These are phyloP conservation scores for Pholiota adiposa DNA, from an alignment of 1,284 basidiomycete species.

Conservation along the genomic window DNA sequence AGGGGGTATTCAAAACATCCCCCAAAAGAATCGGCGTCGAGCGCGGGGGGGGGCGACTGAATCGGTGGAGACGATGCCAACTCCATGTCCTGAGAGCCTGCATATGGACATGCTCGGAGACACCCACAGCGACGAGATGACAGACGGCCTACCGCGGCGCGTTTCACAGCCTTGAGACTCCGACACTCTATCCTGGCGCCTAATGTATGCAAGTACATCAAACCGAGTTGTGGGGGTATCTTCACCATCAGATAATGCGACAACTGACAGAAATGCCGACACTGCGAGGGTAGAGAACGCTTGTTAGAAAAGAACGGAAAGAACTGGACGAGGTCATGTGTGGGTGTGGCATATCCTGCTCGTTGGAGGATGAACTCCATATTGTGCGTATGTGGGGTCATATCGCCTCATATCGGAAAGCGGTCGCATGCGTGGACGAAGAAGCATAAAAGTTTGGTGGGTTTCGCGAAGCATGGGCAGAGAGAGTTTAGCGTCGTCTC, in stretches of 20 bases:
- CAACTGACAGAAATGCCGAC: slow-evolving; percentile 19
- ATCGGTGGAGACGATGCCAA: background rate
- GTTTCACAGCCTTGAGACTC: background rate
- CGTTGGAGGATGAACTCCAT: slow-evolving; percentile 2
- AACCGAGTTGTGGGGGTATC: background rate
- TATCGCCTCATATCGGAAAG: slow-evolving; percentile 2
- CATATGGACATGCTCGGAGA: background rate
- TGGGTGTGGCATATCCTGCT: background rate
- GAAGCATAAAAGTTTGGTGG: background rate
- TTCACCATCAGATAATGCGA: slow-evolving; percentile 28
- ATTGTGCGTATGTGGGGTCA: slow-evolving; percentile 13
- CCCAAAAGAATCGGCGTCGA: background rate
- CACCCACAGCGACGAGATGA: background rate
- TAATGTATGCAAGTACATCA: background rate
- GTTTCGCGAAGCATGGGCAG: background rate
- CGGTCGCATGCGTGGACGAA: background rate
- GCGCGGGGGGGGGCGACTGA: background rate
- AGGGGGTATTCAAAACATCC: background rate
- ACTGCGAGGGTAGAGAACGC: slow-evolving; percentile 4
- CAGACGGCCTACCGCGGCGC: background rate
- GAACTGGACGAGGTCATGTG: background rate
- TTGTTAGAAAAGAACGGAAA: slow-evolving; percentile 7
- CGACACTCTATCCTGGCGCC: background rate
- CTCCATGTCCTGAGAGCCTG: background rate
- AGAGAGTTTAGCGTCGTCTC: background rate